Base-by-base conservation (phyloP, 2,329 filamentous ascomycete genomes). In the Fonsecaea pedrosoi region DNA sequence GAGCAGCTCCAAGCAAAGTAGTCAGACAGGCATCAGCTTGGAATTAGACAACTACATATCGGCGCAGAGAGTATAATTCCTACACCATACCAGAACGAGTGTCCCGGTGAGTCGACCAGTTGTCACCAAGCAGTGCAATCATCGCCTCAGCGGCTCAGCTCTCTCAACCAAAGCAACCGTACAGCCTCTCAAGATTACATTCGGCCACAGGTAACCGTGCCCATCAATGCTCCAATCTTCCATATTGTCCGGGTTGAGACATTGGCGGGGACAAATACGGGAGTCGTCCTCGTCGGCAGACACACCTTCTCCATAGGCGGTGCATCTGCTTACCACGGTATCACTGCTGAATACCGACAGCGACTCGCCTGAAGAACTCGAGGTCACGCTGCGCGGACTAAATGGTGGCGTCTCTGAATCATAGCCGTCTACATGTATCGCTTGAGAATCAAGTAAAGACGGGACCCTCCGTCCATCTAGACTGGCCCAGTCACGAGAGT, bases 241-340 rank as follows among this genome's bases (percentile, higher is more conserved):
- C 18, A 30, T 50, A 18, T 50, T 25, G 18, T 50, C 45, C 18
- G 25, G 45, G 21, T 50, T 21, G 18, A 50, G 45, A 30, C 45
- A 50, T 50, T 21, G 45, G 2, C 18, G 45, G 18, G 18, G 21
- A 50, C 45, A 50, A 30, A 50, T 30, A 5, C 21, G 45, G 21
- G 45, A 50, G 21, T 50, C 45, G 45, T 50, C 45, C 45, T 50
- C 45, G 9, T 50, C 9, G 45, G 45, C 9, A 50, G 45, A 30
- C 12, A 10, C 45, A 30, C 10, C 45, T 25, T 50, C 45, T 12
- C 6, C 45, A 13, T 5, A 25, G 8, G 18, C 10, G 18, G 45
- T 30, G 9, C 2, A 30, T 12, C 45, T 8, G 45, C 45, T 50
- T 18, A 25, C 21, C 10, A 15, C 12, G 10, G 12, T 50, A 21